Base-by-base conservation (phyloP, 371 early-diverging fungal species). In the Haplosporangium sp. region DNA sequence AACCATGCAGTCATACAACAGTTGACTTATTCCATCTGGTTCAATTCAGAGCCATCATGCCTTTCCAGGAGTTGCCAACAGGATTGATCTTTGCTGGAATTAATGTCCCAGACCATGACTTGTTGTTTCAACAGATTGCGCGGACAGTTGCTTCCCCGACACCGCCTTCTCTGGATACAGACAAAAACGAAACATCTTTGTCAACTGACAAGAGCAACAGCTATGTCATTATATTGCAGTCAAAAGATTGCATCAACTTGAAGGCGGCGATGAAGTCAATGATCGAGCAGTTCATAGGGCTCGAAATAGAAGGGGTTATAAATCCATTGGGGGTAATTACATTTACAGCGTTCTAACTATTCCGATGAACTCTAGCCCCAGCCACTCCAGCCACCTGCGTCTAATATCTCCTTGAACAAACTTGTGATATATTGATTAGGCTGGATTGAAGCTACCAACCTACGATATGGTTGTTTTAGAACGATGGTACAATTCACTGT, bases 61-160 rank as follows among this genome's bases (percentile, higher is more conserved):
- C 88, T 2, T 84, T 78, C 39, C 88, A 86, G 65, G 93, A 91
- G 70, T 77, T 93, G 17, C 93, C 93, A 3, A 90, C 93, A 20
- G 93, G 85, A 0, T 83, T 92, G 13, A 86, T 93, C 3, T 91
- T 92, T 84, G 89, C 92, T 15, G 93, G 74, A 67, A 74, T 88
- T 85, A 77, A 92, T 84, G 67, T 78, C 8, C 67, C 79, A 52
- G 77, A 85, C 84, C 76, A 85, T 44, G 78, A 84, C 67, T 56
- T 65, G 42, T 38, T 85, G 56, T 72, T 82, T 67, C 59, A 63
- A 45, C 67, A 79, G 65, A 58, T 86, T 34, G 73, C 83, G 2
- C 53, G 42, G 47, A 77, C 66, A 3, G 48, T 86, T 0, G 56
- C 73, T 0, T 57, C 70, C 42, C 57, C 63, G 7, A 65, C 67